These are phyloP conservation scores for Ocimum tenuiflorum DNA, from an alignment of 257 asterid species.

Conservation along the genomic window DNA sequence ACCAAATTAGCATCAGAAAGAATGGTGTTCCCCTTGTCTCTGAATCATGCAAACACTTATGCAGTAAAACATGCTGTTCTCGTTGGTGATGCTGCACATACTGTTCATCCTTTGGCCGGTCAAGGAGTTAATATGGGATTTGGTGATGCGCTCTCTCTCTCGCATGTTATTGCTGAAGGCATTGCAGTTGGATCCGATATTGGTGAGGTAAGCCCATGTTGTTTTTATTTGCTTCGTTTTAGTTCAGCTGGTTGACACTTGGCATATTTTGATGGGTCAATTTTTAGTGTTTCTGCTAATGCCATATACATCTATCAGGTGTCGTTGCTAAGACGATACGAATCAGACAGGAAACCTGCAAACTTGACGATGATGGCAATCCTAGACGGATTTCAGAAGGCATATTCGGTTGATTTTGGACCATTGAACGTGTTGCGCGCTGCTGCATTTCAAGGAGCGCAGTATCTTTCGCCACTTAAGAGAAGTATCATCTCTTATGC, in stretches of 20 bases:
- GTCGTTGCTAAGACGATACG: constrained; percentile 62
- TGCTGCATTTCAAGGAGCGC: constrained; percentile 84
- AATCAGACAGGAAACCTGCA: constrained; percentile 77
- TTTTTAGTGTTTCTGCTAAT: neutral
- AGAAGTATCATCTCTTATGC: constrained; percentile 69
- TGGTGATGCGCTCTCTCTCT: constrained; percentile 68
- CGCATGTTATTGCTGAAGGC: constrained; percentile 75
- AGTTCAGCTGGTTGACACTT: neutral
- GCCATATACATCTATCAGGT: constrained; percentile 30
- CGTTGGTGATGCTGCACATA: constrained; percentile 95
- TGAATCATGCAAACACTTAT: constrained; percentile 69
- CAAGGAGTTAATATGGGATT: constrained; percentile 99
- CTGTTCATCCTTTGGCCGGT: constrained; percentile 99
- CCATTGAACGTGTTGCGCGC: constrained; percentile 75
- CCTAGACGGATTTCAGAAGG: constrained; percentile 92
- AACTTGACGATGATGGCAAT: constrained; percentile 77
- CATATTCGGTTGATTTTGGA: constrained; percentile 73
- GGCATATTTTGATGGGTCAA: neutral
- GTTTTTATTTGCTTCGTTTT: neutral
- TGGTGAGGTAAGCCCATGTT: constrained; percentile 62
- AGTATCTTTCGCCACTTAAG: constrained; percentile 68
- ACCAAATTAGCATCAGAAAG: constrained; percentile 60
- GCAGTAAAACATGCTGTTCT: constrained; percentile 55
- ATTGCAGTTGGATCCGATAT: constrained; percentile 86
- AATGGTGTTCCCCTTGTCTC: constrained; percentile 87